Percentiles rank a stretch among this genome's conserved stretches.
phyloP scores from a whole-genome alignment of 371 early-diverging fungal genomes.

The Globomyces sp. region DNA sequence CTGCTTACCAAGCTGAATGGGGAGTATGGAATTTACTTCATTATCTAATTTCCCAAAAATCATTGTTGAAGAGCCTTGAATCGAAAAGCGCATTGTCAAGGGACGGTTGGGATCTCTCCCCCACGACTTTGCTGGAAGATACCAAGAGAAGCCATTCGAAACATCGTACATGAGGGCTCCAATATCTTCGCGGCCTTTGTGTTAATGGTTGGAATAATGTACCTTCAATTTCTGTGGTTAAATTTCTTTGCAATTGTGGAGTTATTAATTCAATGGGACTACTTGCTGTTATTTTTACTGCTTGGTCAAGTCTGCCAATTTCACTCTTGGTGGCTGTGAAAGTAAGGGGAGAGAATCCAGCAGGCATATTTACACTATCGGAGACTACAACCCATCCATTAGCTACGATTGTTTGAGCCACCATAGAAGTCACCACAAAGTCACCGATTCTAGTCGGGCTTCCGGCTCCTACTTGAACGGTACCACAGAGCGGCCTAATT shows the following conservation, averaged over 20 bases:
- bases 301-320: slow-evolving; percentile 5
- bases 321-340: slow-evolving; percentile 3
- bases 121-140: background rate
- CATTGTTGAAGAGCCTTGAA: background rate
- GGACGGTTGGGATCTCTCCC: slow-evolving; percentile 3
- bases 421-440: background rate
- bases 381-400: slow-evolving; percentile 3
- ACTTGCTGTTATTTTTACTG: background rate
- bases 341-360: slow-evolving; percentile 12
- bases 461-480: background rate
- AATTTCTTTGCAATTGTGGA: background rate
- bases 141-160: background rate
- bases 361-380: background rate
- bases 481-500: slow-evolving; percentile 16
- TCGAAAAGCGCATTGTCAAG: background rate
- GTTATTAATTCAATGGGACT: background rate
- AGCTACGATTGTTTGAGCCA: background rate
- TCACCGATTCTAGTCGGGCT: background rate
- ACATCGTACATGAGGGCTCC: background rate
- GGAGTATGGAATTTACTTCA: slow-evolving; percentile 6
- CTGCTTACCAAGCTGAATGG: background rate
- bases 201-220: background rate
- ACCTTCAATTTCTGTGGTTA: background rate
- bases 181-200: background rate
- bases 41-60: slow-evolving; percentile 16